phyloP scores from a whole-genome alignment of 2,329 filamentous ascomycete species.

The Grosmannia serpens region DNA sequence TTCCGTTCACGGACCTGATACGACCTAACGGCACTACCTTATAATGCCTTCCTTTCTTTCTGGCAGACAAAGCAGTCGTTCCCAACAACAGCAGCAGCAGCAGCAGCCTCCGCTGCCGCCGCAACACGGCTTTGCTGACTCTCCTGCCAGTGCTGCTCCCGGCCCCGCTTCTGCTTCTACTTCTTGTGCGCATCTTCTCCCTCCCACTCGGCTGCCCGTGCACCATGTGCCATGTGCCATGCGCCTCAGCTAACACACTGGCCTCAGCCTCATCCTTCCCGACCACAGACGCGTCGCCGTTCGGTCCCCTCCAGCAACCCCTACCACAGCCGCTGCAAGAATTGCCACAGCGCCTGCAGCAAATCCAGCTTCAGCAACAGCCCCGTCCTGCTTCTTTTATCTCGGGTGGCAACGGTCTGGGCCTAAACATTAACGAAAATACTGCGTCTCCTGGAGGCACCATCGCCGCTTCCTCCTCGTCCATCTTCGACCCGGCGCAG shows the following conservation, averaged over 20 bases:
- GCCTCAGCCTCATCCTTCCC: slow-evolving; percentile 9
- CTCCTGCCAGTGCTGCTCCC: slow-evolving; percentile 18
- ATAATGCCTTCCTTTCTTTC: slow-evolving; percentile 44
- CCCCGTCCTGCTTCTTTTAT: slow-evolving; percentile 17
- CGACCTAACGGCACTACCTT: slow-evolving; percentile 4
- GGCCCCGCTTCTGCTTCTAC: slow-evolving; percentile 7
- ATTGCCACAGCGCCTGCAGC: slow-evolving; percentile 19
- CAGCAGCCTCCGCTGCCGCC: slow-evolving; percentile 4
- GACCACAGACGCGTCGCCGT: slow-evolving; percentile 4
- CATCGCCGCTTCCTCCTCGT: background rate
- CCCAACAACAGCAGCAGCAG: slow-evolving; percentile 26
- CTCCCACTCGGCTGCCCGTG: background rate
- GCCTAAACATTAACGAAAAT: slow-evolving; percentile 20
- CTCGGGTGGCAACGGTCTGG: slow-evolving; percentile 10
- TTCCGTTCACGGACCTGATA: slow-evolving; percentile 1
- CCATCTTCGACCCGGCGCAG: slow-evolving; percentile 3
- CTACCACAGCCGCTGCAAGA: slow-evolving; percentile 7
- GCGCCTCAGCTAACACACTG: background rate
- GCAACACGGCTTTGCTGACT: slow-evolving; percentile 36
- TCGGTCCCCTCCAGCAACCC: slow-evolving; percentile 6
- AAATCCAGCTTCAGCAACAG: slow-evolving; percentile 14
- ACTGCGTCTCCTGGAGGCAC: background rate
- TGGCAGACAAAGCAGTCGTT: slow-evolving; percentile 44
- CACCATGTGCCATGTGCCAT: background rate
- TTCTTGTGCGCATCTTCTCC: background rate